These are phyloP conservation scores for Ammopiptanthus mongolicus DNA, from an alignment of 306 rosid genomes.

Conservation along the genomic window DNA sequence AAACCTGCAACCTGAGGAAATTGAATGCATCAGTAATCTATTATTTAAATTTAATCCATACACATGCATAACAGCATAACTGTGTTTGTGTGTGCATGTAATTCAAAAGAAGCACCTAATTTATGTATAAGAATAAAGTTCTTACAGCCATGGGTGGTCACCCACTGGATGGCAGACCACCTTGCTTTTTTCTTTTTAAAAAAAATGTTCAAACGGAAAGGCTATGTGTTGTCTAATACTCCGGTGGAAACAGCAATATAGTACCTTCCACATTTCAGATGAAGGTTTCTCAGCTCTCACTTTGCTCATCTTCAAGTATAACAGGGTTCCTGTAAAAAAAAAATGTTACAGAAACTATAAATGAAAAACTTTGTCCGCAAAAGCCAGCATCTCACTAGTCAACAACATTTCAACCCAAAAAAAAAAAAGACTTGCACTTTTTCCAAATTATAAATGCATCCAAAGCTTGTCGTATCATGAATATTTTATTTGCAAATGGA, in stretches of 20 bases:
- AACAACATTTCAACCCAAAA: neutral
- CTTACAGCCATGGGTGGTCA: too few relatives aligned
- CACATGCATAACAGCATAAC: neutral
- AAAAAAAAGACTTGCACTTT: neutral
- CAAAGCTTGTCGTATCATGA: neutral
- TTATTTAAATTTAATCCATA: neutral
- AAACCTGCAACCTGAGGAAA: slow-evolving; percentile 83
- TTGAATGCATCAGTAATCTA: slow-evolving; percentile 8
- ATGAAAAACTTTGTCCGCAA: slow-evolving; percentile 6
- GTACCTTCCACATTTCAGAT: slow-evolving; percentile 87
- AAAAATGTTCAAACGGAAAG: slow-evolving; percentile 1
- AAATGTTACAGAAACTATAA: neutral
- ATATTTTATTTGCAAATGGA: neutral
- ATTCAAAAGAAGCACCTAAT: too few relatives aligned
- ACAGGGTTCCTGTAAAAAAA: slow-evolving; percentile 50
- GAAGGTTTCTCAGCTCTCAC: slow-evolving; percentile 90
- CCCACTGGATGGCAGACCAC: too few relatives aligned
- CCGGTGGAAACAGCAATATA: neutral
- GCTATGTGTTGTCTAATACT: neutral
- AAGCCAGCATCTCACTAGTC: neutral
- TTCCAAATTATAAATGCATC: neutral
- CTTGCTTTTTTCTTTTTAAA: neutral
- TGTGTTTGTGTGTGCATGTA: too few relatives aligned
- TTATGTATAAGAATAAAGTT: too few relatives aligned
- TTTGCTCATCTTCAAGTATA: slow-evolving; percentile 82